Base-by-base conservation (phyloP, 1,284 basidiomycete genomes). In the Marasmius fiardii region DNA sequence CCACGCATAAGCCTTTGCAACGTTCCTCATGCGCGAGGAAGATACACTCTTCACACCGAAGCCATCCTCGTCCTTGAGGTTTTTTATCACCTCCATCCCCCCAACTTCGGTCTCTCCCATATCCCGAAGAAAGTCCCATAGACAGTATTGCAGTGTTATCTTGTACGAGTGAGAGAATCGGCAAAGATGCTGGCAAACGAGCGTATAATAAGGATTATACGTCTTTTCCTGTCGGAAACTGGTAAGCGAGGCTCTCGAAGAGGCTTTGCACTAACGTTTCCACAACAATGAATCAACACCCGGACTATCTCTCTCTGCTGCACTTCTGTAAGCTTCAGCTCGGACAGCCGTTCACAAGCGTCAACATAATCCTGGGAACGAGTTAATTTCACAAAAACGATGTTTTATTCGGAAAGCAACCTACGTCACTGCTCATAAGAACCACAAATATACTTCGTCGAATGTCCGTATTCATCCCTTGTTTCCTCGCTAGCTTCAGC, bases 381-480 rank as follows among this genome's bases (percentile, higher is more conserved):
- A 10, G 34, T 39, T 21, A 44, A 44, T 47, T 41, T 18, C 26
- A 11, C 11, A 23, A 2, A 7, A 18, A 7, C 39, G 12, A 11
- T 37, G 16, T 41, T 41, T 18, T 41, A 16, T 7, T n/a, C n/a
- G 24, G 8, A 7, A 35, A 33, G 50, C 20, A 41, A 72, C 85
- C 63, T 66, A 95, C 93, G 67, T 95, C 92, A 64, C 90, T 91
- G 63, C 92, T 95, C 89, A 99, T 93, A 33, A 99, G 75, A 14
- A 95, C 89, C 28, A 95, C 84, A 65, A 99, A 99, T 50, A 98
- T 88, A 57, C 86, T 88, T 54, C 94, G 79, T 34, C 96, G 82
- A 31, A 98, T 89, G 61, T 98, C 95, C 0, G 96, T 98, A 68
- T 99, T 99, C 96, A 99, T 99, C 21, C 97, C 97, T 67, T 99